phyloP scores from a whole-genome alignment of 768 basidiomycete genomes.

The Cubamyces sp. region DNA sequence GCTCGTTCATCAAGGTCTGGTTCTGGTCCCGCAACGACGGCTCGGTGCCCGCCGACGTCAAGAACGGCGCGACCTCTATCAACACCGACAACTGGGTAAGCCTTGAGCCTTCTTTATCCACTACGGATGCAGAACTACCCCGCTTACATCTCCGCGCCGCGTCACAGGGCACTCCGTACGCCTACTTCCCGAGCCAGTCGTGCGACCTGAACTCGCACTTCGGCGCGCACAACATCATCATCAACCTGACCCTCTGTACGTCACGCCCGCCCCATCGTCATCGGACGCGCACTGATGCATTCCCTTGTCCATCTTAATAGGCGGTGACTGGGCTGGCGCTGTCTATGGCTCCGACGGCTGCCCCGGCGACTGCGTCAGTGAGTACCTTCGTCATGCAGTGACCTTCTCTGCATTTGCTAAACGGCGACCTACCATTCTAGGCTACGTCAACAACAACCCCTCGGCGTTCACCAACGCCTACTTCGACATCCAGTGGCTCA shows the following conservation, averaged over 20 bases:
- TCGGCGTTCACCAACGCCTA: conserved; percentile 68
- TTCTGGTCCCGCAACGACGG: conserved; percentile 61
- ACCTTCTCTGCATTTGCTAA: background rate
- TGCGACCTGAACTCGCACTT: conserved; percentile 62
- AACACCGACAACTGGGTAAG: conserved; percentile 59
- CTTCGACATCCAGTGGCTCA: conserved; percentile 56
- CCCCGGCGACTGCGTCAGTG: conserved; percentile 54
- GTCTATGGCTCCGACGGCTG: conserved; percentile 53
- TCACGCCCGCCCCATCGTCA: background rate
- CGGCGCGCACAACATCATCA: conserved; percentile 60
- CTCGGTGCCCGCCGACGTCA: conserved; percentile 50
- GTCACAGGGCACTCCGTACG: conserved; percentile 56
- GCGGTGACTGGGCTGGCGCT: conserved; percentile 60
- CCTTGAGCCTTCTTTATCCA: background rate
- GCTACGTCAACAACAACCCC: conserved; percentile 70
- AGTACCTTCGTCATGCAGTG: conserved; percentile 29
- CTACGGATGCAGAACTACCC: background rate
- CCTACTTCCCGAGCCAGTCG: conserved; percentile 59
- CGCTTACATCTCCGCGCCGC: background rate
- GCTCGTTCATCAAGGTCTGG: conserved; percentile 64
- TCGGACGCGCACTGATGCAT: background rate
- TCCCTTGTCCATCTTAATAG: conserved; percentile 7
- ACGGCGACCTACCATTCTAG: conserved; percentile 36
- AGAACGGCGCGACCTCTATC: conserved; percentile 42
- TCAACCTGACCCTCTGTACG: conserved; percentile 67